Conservation (phyloP, 352 stramenopile species). For the Globisporangium radiosum region DNA sequence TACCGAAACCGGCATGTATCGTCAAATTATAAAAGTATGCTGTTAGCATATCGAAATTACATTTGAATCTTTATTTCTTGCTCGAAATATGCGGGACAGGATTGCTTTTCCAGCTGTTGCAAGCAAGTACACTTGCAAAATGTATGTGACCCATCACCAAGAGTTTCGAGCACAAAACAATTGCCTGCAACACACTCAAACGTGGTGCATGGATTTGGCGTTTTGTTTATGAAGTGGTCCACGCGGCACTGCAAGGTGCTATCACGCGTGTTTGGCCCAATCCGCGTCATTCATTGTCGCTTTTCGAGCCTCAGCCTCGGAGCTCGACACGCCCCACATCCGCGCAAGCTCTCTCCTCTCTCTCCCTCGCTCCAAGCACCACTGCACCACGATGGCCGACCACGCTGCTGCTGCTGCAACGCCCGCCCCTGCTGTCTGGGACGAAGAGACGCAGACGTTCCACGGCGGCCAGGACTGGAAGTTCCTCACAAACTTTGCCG, state of each 20-base stretch:
- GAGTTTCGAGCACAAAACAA: neutral
- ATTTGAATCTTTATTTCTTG: too few relatives aligned
- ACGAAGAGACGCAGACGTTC: constrained; percentile 85
- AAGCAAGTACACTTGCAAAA: neutral
- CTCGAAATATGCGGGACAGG: too few relatives aligned
- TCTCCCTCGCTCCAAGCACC: neutral
- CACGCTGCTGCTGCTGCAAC: neutral
- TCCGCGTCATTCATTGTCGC: constrained; percentile 2
- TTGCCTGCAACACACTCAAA: neutral
- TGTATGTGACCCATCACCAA: neutral
- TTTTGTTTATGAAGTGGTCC: neutral
- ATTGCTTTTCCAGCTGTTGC: neutral
- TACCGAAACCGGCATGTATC: too few relatives aligned
- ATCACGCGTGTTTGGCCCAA: neutral
- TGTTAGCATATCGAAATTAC: too few relatives aligned
- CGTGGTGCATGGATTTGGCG: neutral
- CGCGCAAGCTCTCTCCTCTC: neutral
- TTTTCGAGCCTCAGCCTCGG: neutral
- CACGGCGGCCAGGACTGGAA: constrained; percentile 90
- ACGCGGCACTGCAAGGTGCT: neutral
- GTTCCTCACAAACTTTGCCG: constrained; percentile 83
- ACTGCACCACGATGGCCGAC: constrained; percentile 5
- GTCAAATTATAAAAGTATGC: too few relatives aligned
- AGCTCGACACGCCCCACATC: neutral
- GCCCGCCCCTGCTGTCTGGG: constrained; percentile 43